phyloP scores from a whole-genome alignment of 441 rosid species.

The Gossypium schwendimanii region DNA sequence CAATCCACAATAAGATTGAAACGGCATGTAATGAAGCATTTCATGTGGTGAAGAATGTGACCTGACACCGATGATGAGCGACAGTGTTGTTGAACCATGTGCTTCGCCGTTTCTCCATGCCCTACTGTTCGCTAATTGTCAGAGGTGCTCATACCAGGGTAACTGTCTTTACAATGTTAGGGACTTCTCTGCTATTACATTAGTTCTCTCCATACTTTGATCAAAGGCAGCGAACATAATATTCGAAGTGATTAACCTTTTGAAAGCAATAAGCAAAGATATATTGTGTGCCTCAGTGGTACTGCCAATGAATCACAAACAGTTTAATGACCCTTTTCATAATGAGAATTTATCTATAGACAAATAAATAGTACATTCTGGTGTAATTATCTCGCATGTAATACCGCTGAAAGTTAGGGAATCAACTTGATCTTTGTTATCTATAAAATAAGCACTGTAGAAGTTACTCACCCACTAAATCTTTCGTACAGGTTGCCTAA shows the following conservation, averaged over 20 bases:
- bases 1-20: background rate
- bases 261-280: background rate
- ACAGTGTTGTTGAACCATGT: conserved; percentile 27
- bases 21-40: background rate
- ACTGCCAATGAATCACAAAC: background rate
- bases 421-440: too few species aligned
- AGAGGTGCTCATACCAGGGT: conserved; percentile 6
- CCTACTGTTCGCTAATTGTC: conserved; percentile 14
- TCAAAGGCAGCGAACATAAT: background rate
- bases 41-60: conserved; percentile 12
- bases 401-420: too few species aligned
- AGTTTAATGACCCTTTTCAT: too few species aligned
- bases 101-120: conserved; percentile 28
- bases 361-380: too few species aligned
- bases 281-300: background rate
- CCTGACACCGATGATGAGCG: conserved; percentile 32
- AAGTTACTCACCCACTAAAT: too few species aligned
- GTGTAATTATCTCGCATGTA: too few species aligned
- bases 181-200: conserved; percentile 14
- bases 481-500: too few species aligned
- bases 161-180: conserved; percentile 5
- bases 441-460: too few species aligned
- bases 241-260: background rate
- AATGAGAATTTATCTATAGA: too few species aligned
- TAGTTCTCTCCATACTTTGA: conserved; percentile 12